Evolutionary conservation across 257 asterid species (phyloP), one percentile per base, ranked within the genome.

Genomic region (Solanum sejunctum): DNA sequence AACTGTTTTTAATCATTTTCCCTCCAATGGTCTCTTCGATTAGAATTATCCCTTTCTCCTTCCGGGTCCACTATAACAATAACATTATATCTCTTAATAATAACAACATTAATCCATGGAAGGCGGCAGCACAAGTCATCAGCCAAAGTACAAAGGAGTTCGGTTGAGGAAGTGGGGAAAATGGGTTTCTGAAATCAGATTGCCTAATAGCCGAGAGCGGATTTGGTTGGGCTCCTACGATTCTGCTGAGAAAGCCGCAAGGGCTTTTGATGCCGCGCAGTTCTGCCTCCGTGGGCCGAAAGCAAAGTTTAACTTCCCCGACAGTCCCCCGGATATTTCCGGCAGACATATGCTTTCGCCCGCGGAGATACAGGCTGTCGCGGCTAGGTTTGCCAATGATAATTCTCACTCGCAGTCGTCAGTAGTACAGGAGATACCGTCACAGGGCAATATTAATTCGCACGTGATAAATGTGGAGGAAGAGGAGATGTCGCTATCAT

Each of bases 141-240:
- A 49, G 43, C 60, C 67, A 20, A 72, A 86, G 84, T 86, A 49
- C 55, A 86, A 86, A 81, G 88, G 88, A 43, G 84, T 86, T 63
- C 66, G 88, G 85, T 12, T 60, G 70, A 73, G 88, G 28, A 86
- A 86, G 36, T 86, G 88, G 88, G 88, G 88, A 15, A 86, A 86
- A 72, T 86, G 80, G 51, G 88, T 86, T 36, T 86, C 88, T n/a
- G 88, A 86, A 45, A 69, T 82, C 41, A 47, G 88, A 5, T 71
- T 86, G 21, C 88, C 85, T 1, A 86, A 86, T 7, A 86, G 88
- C 73, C 41, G 88, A 18, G 88, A 86, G 28, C 72, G 88, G 36
- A 86, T 86, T 52, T 86, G 88, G 88, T 7, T 86, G 2, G 88
- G 88, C 0, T 86, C 88, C 0, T 82, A 69, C 7, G 85, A 86